Conservation (phyloP, 2,329 filamentous ascomycete species). For the Parastagonospora avenae region DNA sequence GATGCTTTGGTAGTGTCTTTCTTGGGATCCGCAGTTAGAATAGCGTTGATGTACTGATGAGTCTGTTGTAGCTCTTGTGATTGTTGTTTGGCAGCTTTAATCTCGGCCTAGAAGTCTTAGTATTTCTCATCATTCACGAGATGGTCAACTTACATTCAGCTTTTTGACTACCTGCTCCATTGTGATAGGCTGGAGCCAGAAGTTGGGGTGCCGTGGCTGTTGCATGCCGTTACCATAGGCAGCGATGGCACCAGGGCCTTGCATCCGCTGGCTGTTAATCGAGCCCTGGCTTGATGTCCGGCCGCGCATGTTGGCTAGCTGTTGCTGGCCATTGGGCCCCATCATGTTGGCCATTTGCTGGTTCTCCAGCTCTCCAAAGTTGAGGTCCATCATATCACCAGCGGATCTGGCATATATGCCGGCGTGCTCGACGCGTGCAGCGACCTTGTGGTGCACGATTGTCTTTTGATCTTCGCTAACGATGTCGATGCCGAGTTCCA, state of each 20-base stretch:
- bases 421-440: slow-evolving; percentile 93
- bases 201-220: slow-evolving; percentile 77
- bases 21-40: slow-evolving; percentile 73
- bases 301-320: slow-evolving; percentile 69
- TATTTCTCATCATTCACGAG: slow-evolving; percentile 18
- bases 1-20: slow-evolving; percentile 58
- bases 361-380: slow-evolving; percentile 88
- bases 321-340: slow-evolving; percentile 67
- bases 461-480: slow-evolving; percentile 99
- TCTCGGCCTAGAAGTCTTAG: slow-evolving; percentile 69
- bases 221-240: slow-evolving; percentile 64
- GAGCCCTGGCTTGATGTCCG: slow-evolving; percentile 63
- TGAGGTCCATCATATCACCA: slow-evolving; percentile 83
- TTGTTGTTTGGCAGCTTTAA: slow-evolving; percentile 87
- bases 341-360: slow-evolving; percentile 71
- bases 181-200: slow-evolving; percentile 86
- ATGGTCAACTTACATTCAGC: slow-evolving; percentile 67
- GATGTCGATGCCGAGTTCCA: slow-evolving; percentile 97
- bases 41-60: slow-evolving; percentile 76
- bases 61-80: slow-evolving; percentile 83
- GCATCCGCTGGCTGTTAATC: slow-evolving; percentile 67
- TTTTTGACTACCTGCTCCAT: slow-evolving; percentile 94
- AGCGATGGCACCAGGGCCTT: slow-evolving; percentile 61
- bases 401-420: slow-evolving; percentile 74
- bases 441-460: slow-evolving; percentile 97